phyloP scores from a whole-genome alignment of 2,329 filamentous ascomycete species.

The Rhynchosporium graminicola region DNA sequence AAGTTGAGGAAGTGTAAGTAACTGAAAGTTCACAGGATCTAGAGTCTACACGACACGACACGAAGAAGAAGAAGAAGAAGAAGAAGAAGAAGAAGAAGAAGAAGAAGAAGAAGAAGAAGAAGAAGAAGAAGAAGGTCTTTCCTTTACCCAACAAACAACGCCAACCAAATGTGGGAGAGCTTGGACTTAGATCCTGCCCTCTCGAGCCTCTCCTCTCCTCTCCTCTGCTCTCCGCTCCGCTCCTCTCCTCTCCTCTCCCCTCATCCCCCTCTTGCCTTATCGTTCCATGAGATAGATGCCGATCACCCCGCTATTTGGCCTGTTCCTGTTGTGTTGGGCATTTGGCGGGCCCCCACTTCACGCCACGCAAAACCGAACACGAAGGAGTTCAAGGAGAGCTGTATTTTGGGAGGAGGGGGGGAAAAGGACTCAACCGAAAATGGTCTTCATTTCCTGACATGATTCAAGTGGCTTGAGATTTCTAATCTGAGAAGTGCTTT shows the following conservation, averaged over 20 bases:
- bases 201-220: background rate
- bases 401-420: background rate
- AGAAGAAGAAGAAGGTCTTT: background rate
- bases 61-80: background rate
- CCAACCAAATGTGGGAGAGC: constrained; percentile 2
- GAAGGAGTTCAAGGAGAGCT: background rate
- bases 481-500: background rate
- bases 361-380: constrained; percentile 3
- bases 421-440: background rate
- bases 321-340: background rate
- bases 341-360: background rate
- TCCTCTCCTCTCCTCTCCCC: background rate
- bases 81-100: too few relatives aligned
- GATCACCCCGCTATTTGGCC: constrained; percentile 8
- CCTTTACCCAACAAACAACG: constrained; percentile 2
- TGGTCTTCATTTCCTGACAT: constrained; percentile 15
- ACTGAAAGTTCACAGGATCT: background rate
- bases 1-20: background rate
- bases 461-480: constrained; percentile 17
- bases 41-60: background rate
- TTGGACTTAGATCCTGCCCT: constrained; percentile 12
- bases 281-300: background rate
- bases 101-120: too few relatives aligned
- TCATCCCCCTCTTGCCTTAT: background rate
- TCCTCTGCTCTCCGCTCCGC: background rate